Base-by-base conservation (phyloP, 495 filamentous ascomycete species). In the Xylaria flabelliformis region DNA sequence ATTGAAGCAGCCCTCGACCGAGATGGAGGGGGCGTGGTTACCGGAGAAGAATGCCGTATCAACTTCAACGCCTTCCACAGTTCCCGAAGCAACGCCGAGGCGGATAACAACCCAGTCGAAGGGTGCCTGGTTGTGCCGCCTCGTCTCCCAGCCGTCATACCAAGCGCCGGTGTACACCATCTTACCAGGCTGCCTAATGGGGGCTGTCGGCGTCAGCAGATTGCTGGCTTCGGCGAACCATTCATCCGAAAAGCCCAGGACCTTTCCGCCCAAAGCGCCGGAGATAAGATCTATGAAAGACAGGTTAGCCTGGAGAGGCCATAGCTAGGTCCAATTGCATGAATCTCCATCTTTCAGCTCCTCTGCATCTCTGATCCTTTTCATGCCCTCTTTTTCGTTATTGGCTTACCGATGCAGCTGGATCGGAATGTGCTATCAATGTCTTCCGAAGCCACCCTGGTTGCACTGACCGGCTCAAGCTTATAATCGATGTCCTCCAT, bases 61-160 rank as follows among this genome's bases (percentile, higher is more conserved):
- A 70, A 97, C 84, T 80, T 97, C 95, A 39, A 97, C 85, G 17
- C 94, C 95, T 67, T 89, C 86, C 26, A 97, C 89, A 2, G 82
- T 86, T 10, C 92, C 94, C 8, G 90, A 92, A 12, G 92, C 88
- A 12, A 95, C 92, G 44, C 95, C 95, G 5, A 97, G 89, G 63
- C 86, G 85, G 63, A 97, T 89, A 46, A 95, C 88, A 1, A 94
- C 93, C 90, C 92, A 97, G 82, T 98, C 95, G 74, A 91, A 93
- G 4, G 89, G 87, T 34, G 89, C 85, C 0, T 86, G 81, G 79
- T 98, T 98, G 84, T 97, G 95, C 61, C 95, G 85, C 19, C 94
- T 88, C 2, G 94, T 97, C 80, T 98, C 95, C 95, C 94, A 97
- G 32, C 94, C 94, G 78, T 98, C 94, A 80, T 94, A 97, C 95